Evolutionary conservation across 164 flowering plant genomes (phyloP).

Genomic region (Akebia trifoliata): DNA sequence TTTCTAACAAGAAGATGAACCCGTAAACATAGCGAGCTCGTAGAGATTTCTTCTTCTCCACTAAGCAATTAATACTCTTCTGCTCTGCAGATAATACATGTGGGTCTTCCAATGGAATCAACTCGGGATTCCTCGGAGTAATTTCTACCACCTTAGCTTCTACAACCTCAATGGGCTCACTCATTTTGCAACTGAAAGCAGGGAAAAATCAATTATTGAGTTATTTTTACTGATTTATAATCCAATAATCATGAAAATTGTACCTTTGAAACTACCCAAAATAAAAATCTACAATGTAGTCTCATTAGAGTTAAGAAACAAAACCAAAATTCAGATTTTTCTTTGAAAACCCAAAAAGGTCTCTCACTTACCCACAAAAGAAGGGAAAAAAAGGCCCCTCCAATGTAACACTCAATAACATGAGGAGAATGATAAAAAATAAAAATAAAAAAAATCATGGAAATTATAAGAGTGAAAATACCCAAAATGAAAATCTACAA

Average conservation of each 20-base stretch:
- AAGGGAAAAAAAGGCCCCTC: too few relatives aligned
- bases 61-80: slow-evolving; percentile 21
- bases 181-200: slow-evolving; percentile 26
- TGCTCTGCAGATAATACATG: slow-evolving; percentile 10
- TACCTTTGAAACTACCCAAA: too few relatives aligned
- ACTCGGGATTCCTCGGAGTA: slow-evolving; percentile 15
- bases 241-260: too few relatives aligned
- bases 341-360: too few relatives aligned
- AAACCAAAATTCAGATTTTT: too few relatives aligned
- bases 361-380: too few relatives aligned
- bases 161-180: slow-evolving; percentile 12
- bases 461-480: too few relatives aligned
- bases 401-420: too few relatives aligned
- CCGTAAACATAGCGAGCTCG: slow-evolving; percentile 67
- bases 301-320: too few relatives aligned
- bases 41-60: slow-evolving; percentile 42
- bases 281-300: background rate
- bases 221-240: background rate
- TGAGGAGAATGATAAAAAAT: too few relatives aligned
- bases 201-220: slow-evolving; percentile 1
- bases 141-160: slow-evolving; percentile 11
- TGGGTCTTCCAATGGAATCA: slow-evolving; percentile 24
- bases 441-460: too few relatives aligned
- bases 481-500: background rate
- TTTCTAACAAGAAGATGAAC: slow-evolving; percentile 51